Conservation (phyloP, 345 rosid species). For the Nasturtium officinale region DNA sequence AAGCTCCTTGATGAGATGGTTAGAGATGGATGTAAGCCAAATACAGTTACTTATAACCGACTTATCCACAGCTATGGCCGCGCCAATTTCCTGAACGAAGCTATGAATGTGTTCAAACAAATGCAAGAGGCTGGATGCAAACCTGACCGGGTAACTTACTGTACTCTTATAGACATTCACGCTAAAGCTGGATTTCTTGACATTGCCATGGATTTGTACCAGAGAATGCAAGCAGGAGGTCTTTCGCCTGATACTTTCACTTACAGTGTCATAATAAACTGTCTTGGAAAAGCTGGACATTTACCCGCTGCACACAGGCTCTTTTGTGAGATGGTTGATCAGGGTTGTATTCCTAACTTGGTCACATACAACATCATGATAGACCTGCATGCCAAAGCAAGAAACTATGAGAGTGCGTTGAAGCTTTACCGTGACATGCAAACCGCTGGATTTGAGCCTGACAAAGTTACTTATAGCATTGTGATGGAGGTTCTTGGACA, state of each 20-base stretch:
- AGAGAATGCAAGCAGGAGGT: slow-evolving; percentile 77
- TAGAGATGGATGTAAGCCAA: slow-evolving; percentile 79
- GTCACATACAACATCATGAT: slow-evolving; percentile 89
- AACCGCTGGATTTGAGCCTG: slow-evolving; percentile 82
- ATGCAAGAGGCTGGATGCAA: slow-evolving; percentile 78
- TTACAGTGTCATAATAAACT: slow-evolving; percentile 89
- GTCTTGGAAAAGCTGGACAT: slow-evolving; percentile 95
- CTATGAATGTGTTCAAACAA: slow-evolving; percentile 69
- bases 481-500: slow-evolving; percentile 98
- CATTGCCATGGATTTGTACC: slow-evolving; percentile 83
- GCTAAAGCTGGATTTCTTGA: slow-evolving; percentile 95
- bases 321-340: slow-evolving; percentile 82
- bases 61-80: slow-evolving; percentile 93
- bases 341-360: slow-evolving; percentile 82
- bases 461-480: slow-evolving; percentile 88
- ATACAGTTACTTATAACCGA: slow-evolving; percentile 87
- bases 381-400: slow-evolving; percentile 87
- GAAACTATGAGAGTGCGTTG: slow-evolving; percentile 78
- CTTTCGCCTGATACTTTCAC: slow-evolving; percentile 94
- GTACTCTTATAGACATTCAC: slow-evolving; percentile 89
- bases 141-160: slow-evolving; percentile 92
- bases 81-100: slow-evolving; percentile 81
- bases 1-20: slow-evolving; percentile 81
- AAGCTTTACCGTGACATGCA: slow-evolving; percentile 80
- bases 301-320: slow-evolving; percentile 76